These are phyloP conservation scores for Candida verbasci DNA, from an alignment of 805 yeast species.

Conservation along the genomic window DNA sequence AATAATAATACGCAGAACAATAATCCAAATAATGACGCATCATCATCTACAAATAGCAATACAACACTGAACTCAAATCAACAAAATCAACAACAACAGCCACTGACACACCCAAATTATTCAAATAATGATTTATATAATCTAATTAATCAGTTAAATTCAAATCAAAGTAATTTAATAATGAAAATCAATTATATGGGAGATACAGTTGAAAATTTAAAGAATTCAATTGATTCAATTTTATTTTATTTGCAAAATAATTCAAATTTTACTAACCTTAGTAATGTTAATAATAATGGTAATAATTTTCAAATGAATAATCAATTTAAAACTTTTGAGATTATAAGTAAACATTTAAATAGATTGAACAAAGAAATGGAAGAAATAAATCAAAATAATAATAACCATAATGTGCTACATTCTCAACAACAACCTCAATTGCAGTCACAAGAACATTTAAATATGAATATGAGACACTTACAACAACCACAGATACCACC, in stretches of 20 bases:
- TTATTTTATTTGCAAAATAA: slow-evolving; percentile 8
- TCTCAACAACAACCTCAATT: slow-evolving; percentile 5
- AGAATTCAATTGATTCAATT: slow-evolving; percentile 10
- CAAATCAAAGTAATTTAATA: slow-evolving; percentile 15
- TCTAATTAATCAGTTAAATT: slow-evolving; percentile 14
- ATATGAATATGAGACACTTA: not conserved
- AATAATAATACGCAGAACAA: not conserved
- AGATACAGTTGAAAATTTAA: not conserved
- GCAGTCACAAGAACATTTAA: slow-evolving; percentile 2
- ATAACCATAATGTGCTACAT: slow-evolving; percentile 1
- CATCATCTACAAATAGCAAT: not conserved
- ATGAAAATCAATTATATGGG: slow-evolving; percentile 13
- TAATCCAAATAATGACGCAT: not conserved
- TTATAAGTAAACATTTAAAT: slow-evolving; percentile 16
- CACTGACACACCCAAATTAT: no score
- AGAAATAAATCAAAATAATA: slow-evolving; percentile 9
- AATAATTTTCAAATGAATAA: slow-evolving; percentile 1
- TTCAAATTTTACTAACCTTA: not conserved
- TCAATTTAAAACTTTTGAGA: slow-evolving; percentile 14
- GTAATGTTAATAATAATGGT: not conserved
- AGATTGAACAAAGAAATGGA: slow-evolving; percentile 20
- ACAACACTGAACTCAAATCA: not conserved
- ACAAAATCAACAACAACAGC: slow-evolving; percentile 2
- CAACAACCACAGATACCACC: not conserved
- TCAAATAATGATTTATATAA: slow-evolving; percentile 10